Conservation (phyloP, 148 eudicot genomes). For the Rhododendron henanense region DNA sequence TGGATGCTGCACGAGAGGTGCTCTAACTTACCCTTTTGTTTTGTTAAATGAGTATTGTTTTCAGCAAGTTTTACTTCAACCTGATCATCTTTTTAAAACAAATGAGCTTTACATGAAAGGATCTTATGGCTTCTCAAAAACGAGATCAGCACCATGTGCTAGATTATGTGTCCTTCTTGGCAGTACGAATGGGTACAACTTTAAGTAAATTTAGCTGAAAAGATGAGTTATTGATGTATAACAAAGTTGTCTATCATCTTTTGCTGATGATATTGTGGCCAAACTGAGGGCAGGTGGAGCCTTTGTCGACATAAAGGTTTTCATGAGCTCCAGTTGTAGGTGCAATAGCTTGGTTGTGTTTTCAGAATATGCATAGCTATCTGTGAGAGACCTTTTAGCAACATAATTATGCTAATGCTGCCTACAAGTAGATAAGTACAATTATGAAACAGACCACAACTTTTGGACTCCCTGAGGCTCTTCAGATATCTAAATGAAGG, state of each 20-base stretch:
- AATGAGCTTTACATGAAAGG: neutral
- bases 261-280: neutral
- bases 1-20: constrained; percentile 99
- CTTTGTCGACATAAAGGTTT: neutral
- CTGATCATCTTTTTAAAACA: neutral
- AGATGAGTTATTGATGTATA: neutral
- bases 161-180: neutral
- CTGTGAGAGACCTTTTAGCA: neutral
- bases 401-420: neutral
- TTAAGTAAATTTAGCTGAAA: neutral
- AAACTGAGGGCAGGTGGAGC: neutral
- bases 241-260: neutral
- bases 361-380: neutral
- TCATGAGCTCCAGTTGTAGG: neutral
- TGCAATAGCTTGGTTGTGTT: neutral
- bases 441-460: neutral
- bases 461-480: constrained; percentile 1
- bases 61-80: neutral
- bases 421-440: neutral
- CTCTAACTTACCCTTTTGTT: constrained; percentile 7
- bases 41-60: neutral
- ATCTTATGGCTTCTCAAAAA: neutral
- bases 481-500: neutral
- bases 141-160: neutral
- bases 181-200: neutral